These are phyloP conservation scores for Phytophthora hybrid DNA, from an alignment of 352 stramenopile species.

Conservation along the genomic window DNA sequence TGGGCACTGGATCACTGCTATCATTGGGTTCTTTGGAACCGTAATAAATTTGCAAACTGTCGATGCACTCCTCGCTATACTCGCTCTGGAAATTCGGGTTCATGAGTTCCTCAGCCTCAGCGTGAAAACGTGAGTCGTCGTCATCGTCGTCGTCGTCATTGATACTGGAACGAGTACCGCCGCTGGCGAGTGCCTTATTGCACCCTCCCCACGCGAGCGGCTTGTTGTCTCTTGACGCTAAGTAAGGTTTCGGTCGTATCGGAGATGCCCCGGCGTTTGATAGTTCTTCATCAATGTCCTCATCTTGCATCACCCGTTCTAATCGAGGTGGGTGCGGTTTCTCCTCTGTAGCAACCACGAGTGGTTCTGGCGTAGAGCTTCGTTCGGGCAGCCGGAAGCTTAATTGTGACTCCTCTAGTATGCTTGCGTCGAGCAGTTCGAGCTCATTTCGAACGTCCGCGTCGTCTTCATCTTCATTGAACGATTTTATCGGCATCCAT, in stretches of 20 bases:
- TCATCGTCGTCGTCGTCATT: conserved; percentile 43
- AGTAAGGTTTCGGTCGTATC: conserved; percentile 15
- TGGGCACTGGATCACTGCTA: conserved; percentile 3
- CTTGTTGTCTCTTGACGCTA: conserved; percentile 16
- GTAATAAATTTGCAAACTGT: conserved; percentile 82
- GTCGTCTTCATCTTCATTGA: conserved; percentile 46
- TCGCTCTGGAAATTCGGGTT: conserved; percentile 84
- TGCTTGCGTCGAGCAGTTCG: conserved; percentile 56
- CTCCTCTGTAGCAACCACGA: conserved; percentile 40
- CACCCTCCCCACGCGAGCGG: conserved; percentile 25
- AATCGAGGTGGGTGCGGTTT: conserved; percentile 25
- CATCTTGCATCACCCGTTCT: background rate
- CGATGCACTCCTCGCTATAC: conserved; percentile 83
- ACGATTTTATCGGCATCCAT: conserved; percentile 56
- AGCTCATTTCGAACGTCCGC: conserved; percentile 48
- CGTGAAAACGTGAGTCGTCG: conserved; percentile 55
- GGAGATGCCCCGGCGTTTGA: conserved; percentile 7
- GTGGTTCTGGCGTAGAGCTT: conserved; percentile 63
- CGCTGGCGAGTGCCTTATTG: conserved; percentile 15
- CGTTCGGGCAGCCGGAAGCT: conserved; percentile 65
- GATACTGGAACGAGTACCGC: conserved; percentile 17
- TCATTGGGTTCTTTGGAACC: conserved; percentile 44
- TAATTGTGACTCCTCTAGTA: conserved; percentile 58
- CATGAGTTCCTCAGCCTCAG: conserved; percentile 73
- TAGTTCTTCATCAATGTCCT: conserved; percentile 25